Conservation (phyloP, 176 grass and related monocot species). For the Neostapfia colusana region DNA sequence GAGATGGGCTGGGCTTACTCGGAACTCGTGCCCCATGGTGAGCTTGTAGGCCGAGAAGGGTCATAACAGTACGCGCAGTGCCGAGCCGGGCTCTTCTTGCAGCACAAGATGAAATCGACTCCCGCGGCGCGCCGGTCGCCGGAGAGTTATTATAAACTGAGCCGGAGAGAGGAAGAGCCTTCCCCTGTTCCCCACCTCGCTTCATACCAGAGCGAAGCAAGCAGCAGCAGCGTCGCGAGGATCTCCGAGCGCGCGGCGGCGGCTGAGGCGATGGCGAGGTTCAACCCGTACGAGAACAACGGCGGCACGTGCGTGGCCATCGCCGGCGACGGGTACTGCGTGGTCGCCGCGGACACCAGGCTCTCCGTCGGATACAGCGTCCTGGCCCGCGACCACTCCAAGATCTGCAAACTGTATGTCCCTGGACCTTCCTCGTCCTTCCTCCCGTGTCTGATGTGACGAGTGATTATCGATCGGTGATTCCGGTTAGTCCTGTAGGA, state of each 20-base stretch:
- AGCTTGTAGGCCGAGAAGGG: neutral
- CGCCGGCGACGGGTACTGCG: constrained; percentile 79
- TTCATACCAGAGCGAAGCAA: neutral
- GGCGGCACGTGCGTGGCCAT: constrained; percentile 84
- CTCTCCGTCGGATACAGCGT: constrained; percentile 86
- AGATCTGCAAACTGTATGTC: constrained; percentile 68
- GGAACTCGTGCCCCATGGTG: no score
- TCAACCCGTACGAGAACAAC: constrained; percentile 52
- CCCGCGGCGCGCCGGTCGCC: neutral
- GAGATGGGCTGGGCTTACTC: no score
- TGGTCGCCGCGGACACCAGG: constrained; percentile 78
- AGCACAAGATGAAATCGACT: constrained; percentile 32
- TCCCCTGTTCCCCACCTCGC: neutral
- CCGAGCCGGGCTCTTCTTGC: constrained; percentile 31
- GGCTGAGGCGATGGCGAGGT: constrained; percentile 36
- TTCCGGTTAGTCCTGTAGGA: neutral
- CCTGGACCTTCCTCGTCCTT: neutral
- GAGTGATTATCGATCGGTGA: neutral
- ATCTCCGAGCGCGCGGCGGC: constrained; percentile 1
- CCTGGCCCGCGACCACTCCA: constrained; percentile 68
- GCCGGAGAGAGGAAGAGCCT: neutral
- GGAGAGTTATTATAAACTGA: neutral
- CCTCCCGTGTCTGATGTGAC: neutral
- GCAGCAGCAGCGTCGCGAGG: neutral
- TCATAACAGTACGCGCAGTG: no score